Conservation (phyloP, 106 monocot genomes). For the Hemerocallis citrina region DNA sequence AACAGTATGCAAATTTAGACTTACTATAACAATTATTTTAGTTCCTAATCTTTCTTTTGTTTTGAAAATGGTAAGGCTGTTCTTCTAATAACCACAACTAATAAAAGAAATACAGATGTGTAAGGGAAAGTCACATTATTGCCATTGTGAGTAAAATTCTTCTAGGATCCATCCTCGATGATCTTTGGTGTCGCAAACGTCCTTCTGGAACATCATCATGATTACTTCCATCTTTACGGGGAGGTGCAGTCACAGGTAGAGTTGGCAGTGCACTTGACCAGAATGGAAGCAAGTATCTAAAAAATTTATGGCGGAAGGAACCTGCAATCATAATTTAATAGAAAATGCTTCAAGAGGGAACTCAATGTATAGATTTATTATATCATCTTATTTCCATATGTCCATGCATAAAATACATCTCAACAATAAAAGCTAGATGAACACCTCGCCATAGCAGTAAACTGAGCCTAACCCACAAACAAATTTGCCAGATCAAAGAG, state of each 20-base stretch:
- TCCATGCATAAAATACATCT: not conserved
- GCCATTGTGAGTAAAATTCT: conserved; percentile 74
- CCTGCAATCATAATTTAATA: conserved; percentile 25
- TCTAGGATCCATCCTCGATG: conserved; percentile 80
- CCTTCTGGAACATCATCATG: conserved; percentile 65
- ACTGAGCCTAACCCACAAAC: no score
- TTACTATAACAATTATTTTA: no score
- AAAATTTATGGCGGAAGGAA: conserved; percentile 62
- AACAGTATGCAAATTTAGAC: no score
- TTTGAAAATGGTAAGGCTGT: no score
- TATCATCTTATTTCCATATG: not conserved
- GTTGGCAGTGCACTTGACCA: conserved; percentile 88
- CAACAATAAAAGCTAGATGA: not conserved
- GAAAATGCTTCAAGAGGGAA: no score
- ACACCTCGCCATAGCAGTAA: no score
- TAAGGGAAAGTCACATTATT: conserved; percentile 27
- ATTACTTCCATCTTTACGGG: conserved; percentile 48
- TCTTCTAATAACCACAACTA: no score
- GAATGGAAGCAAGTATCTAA: conserved; percentile 85
- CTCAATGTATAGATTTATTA: no score
- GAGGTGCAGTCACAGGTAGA: conserved; percentile 81
- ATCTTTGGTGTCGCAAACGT: conserved; percentile 52
- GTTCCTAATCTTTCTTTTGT: no score
- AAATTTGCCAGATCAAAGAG: no score
- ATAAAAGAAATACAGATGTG: no score